These are phyloP conservation scores for Ophiobolus disseminans DNA, from an alignment of 2,329 filamentous ascomycete species.

Conservation along the genomic window DNA sequence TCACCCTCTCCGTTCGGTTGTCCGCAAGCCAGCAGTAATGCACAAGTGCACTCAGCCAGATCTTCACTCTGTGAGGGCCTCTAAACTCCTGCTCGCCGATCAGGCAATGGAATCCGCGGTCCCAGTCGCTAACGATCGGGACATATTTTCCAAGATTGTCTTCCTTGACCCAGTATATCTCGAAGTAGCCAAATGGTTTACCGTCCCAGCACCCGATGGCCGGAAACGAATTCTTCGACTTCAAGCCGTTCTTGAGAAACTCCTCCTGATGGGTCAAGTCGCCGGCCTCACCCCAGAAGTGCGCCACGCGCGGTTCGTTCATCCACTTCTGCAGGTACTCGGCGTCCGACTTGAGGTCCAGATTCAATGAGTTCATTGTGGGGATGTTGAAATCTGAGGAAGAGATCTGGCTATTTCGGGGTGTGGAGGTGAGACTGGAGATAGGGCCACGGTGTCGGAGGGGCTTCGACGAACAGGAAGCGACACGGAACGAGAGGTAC, in stretches of 20 bases:
- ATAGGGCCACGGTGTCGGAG: conserved; percentile 69
- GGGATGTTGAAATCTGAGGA: conserved; percentile 58
- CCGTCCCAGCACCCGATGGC: conserved; percentile 94
- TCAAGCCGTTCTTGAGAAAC: conserved; percentile 72
- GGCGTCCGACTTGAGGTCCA: conserved; percentile 59
- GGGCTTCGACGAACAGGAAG: conserved; percentile 70
- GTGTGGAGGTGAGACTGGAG: conserved; percentile 27
- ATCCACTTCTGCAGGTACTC: conserved; percentile 87
- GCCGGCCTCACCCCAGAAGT: conserved; percentile 80
- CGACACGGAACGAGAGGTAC: conserved; percentile 88
- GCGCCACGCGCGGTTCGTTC: conserved; percentile 79
- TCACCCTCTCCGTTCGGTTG: conserved; percentile 79
- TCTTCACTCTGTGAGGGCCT: conserved; percentile 74
- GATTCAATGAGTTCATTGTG: conserved; percentile 35
- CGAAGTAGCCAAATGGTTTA: conserved; percentile 95
- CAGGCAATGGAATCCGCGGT: conserved; percentile 86
- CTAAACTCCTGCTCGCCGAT: conserved; percentile 92
- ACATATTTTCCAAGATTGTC: conserved; percentile 77
- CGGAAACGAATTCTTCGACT: conserved; percentile 79
- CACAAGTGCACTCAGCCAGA: conserved; percentile 86
- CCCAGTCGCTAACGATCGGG: conserved; percentile 75
- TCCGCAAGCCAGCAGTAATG: conserved; percentile 84
- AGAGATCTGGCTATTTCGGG: conserved; percentile 47
- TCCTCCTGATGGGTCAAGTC: conserved; percentile 64
- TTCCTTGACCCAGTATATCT: conserved; percentile 98